Base-by-base conservation (phyloP, 1,284 basidiomycete species). In the Rhodofomes roseus region DNA sequence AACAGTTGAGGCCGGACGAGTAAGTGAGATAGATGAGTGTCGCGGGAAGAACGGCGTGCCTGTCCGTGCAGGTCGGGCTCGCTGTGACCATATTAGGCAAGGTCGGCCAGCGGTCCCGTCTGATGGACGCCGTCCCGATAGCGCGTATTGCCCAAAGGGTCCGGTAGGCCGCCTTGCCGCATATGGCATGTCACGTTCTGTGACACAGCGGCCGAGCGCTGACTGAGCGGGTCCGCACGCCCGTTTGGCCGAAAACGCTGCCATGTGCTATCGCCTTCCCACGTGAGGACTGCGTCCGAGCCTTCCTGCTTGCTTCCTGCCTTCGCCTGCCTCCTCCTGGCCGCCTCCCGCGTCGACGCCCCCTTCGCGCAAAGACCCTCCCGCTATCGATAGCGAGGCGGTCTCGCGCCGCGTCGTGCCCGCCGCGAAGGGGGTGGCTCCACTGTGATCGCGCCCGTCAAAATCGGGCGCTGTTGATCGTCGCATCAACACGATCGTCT, bases 381-480 rank as follows among this genome's bases (percentile, higher is more conserved):
- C 18, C 43, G 46, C 46, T 48, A 2, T 29, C 14, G 46, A 29
- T 16, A 14, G 46, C 46, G 46, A 23, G 16, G 22, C 11, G 11
- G 12, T 48, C 46, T 44, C 20, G 20, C 22, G 14, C 9, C 4
- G 41, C 41, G 41, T 44, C 22, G 46, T 48, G 46, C 27, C 25
- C 46, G 4, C 25, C 5, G 23, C 46, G 12, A 48, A 48, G 46
- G 25, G 25, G 46, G 25, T 2, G 2, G 2, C 46, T 29, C 46
- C 46, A 46, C 23, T 4, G 22, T 22, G 25, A 27, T 48, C 46
- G 46, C 23, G 46, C 46, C 25, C 46, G 46, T 48, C 46, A 48
- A 48, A 29, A 48, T 48, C 46, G 46, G 46, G 46, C 25, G 46
- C 46, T 48, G 46, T 48, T 48, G 23, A 48, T 48, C 46, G 46